Percentiles rank a stretch among this genome's conserved stretches.
These are phyloP conservation scores for Ophiostoma sp. DNA, from an alignment of 2,329 filamentous ascomycete species.

Conservation along the genomic window DNA sequence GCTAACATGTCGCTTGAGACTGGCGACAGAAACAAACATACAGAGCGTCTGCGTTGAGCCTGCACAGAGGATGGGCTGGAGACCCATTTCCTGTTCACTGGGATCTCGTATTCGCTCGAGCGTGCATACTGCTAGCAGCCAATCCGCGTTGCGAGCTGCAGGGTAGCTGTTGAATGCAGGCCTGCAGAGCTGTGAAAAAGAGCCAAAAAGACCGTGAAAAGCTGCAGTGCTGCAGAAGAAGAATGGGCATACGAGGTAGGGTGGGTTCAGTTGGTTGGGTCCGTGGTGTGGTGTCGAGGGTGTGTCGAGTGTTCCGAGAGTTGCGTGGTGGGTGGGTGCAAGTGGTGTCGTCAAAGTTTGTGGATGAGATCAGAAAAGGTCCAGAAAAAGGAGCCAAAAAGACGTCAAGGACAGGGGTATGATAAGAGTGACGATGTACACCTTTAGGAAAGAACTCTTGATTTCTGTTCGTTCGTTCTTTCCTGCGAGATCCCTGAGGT, in stretches of 20 bases:
- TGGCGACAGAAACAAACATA: not conserved
- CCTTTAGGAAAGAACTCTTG: not conserved
- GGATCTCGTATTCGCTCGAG: constrained; percentile 24
- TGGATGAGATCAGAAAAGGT: not conserved
- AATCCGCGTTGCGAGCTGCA: constrained; percentile 21
- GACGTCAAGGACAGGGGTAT: not conserved
- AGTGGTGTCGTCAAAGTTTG: constrained; percentile 6
- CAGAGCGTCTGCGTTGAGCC: not conserved
- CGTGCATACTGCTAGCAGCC: constrained; percentile 23
- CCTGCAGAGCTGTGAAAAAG: not conserved
- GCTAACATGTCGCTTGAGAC: not conserved
- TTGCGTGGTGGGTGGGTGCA: constrained; percentile 3
- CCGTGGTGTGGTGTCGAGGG: constrained; percentile 5
- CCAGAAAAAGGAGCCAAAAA: not conserved
- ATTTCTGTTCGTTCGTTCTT: not conserved
- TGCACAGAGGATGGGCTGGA: not conserved
- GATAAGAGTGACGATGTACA: not conserved
- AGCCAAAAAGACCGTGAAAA: no score
- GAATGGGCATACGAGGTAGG: not conserved
- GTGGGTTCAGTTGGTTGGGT: not conserved
- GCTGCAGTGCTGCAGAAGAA: not conserved
- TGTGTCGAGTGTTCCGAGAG: not conserved
- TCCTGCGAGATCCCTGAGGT: not conserved
- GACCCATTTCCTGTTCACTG: not conserved
- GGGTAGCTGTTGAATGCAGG: constrained; percentile 15